Evolutionary conservation across 2,329 filamentous ascomycete species (phyloP).

Genomic region (Fusarium robinianum): DNA sequence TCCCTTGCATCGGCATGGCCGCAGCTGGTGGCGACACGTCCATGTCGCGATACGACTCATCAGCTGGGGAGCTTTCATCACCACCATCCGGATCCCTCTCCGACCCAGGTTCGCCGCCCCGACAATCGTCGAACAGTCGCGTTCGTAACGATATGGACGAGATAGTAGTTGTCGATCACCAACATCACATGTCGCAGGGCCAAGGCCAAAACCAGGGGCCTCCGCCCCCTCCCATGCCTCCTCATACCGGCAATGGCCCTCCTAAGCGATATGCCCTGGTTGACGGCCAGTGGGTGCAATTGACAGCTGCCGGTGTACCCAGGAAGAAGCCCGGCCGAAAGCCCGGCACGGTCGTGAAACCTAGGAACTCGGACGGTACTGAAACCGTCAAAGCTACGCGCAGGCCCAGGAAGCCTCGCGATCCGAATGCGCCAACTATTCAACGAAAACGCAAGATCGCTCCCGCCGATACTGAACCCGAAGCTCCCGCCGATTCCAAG

Average conservation of each 20-base stretch:
- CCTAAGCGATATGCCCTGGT: conserved; percentile 42
- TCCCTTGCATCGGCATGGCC: conserved; percentile 32
- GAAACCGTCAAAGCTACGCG: conserved; percentile 51
- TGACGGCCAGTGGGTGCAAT: conserved; percentile 50
- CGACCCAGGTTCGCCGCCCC: conserved; percentile 53
- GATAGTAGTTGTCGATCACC: conserved; percentile 51
- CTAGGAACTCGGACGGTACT: conserved; percentile 47
- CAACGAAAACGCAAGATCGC: conserved; percentile 60
- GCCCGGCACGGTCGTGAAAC: conserved; percentile 59
- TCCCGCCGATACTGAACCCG: conserved; percentile 45
- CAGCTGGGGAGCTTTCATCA: conserved; percentile 55
- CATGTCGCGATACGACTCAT: conserved; percentile 51
- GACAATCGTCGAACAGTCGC: conserved; percentile 36
- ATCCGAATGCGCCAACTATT: conserved; percentile 60
- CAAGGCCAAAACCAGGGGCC: conserved; percentile 25
- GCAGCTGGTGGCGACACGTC: conserved; percentile 40
- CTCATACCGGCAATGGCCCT: conserved; percentile 30
- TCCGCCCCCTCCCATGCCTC: conserved; percentile 30
- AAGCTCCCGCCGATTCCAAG: conserved; percentile 43
- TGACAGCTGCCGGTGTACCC: conserved; percentile 62
- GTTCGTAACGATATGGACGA: conserved; percentile 50
- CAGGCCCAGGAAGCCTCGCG: conserved; percentile 60
- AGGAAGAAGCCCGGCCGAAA: conserved; percentile 69
- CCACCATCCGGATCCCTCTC: conserved; percentile 56
- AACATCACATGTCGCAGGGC: conserved; percentile 25